Evolutionary conservation across 2,329 filamentous ascomycete genomes (phyloP).

Genomic region (Fonsecaea multimorphosa): DNA sequence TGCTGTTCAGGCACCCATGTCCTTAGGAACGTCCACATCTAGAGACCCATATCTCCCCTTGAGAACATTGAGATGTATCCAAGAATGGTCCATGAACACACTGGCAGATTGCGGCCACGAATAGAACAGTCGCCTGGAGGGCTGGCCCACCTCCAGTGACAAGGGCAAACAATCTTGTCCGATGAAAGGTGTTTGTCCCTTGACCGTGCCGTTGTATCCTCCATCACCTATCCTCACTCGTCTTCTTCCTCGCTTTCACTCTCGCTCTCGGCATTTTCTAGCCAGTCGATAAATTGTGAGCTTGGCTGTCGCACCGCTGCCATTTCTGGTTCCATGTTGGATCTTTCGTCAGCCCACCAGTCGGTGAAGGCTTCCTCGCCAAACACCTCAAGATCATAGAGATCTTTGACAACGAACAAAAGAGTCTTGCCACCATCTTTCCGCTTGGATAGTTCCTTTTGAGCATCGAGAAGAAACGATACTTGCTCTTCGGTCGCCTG

Average conservation of each 20-base stretch:
- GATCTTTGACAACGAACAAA: constrained; percentile 77
- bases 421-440: constrained; percentile 71
- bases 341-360: constrained; percentile 84
- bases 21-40: neutral
- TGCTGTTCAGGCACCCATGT: neutral
- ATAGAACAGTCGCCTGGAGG: neutral
- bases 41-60: neutral
- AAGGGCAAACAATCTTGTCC: neutral
- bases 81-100: neutral
- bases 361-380: constrained; percentile 86
- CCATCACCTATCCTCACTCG: constrained; percentile 55
- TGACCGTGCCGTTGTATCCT: neutral
- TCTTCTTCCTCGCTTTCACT: constrained; percentile 67
- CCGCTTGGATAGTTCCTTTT: constrained; percentile 74
- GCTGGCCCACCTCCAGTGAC: neutral
- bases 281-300: constrained; percentile 79
- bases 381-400: constrained; percentile 82
- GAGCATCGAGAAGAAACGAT: constrained; percentile 81
- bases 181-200: constrained; percentile 7
- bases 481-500: constrained; percentile 71
- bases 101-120: neutral
- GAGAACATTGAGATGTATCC: neutral
- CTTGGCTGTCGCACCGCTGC: constrained; percentile 73
- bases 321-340: constrained; percentile 72
- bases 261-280: constrained; percentile 76